Evolutionary conservation across 2,329 filamentous ascomycete species (phyloP), one percentile per base, ranked within the genome.

Genomic region (Alternaria rosae): DNA sequence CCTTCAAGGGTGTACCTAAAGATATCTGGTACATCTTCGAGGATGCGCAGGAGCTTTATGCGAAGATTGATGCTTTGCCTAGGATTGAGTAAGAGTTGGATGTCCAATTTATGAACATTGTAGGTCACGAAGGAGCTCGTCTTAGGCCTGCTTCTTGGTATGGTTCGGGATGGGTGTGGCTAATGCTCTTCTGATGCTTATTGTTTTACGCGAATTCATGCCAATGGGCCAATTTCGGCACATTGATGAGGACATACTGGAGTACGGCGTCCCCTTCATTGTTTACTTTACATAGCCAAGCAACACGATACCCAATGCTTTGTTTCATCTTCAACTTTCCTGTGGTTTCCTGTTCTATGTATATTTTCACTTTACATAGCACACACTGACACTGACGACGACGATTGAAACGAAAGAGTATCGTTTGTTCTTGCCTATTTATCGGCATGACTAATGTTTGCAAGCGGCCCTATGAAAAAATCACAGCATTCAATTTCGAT

Each of bases 11-110:
- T 42, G 83, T 97, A 9, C 92, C 93, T 0, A 83, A 81, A 44
- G 81, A 85, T 25, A 79, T 89, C 0, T 98, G 94, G 94, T 87
- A 89, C 73, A 89, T 97, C 0, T 98, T 97, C 77, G 88, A 92
- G 61, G 86, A 92, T 26, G 89, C 94, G 0, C 81, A 84, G 41
- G 92, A 97, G 79, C 66, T 90, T 44, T 80, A 81, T 50, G 79
- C 78, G 50, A 78, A 76, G 71, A 68, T 80, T 5, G 76, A 79
- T 64, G 69, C 67, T 15, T 57, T 78, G 45, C 70, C 70, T 38
- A 44, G 57, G 42, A 61, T 63, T n/a, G 59, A 71, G 53, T 70
- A 67, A 53, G 45, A 38, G 25, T 8, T 8, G 51, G 15, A 23
- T 13, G 7, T 23, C 20, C 11, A 25, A 4, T 48, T 15, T 15